These are phyloP conservation scores for Akanthomyces lecanii DNA, from an alignment of 2,329 filamentous ascomycete species.

Conservation along the genomic window DNA sequence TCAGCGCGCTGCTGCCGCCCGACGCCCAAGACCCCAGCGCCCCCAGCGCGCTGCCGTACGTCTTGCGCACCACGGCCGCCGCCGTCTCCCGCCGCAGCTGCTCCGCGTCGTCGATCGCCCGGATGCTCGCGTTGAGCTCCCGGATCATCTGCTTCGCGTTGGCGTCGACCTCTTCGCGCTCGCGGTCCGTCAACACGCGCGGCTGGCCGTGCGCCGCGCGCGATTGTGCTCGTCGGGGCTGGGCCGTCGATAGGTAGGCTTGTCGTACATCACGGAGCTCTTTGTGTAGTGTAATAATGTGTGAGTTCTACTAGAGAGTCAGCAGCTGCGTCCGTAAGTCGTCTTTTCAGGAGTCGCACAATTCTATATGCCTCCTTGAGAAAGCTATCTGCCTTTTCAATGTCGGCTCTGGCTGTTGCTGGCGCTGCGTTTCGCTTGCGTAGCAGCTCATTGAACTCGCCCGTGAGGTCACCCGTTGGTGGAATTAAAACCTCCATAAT, in stretches of 20 bases:
- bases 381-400: conserved; percentile 71
- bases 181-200: conserved; percentile 67
- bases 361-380: conserved; percentile 92
- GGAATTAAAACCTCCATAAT: conserved; percentile 7
- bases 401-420: conserved; percentile 39
- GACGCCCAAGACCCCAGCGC: conserved; percentile 64
- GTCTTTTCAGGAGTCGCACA: conserved; percentile 45
- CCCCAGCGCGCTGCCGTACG: conserved; percentile 62
- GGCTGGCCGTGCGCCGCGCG: conserved; percentile 41
- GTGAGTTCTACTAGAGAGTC: conserved; percentile 62
- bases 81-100: conserved; percentile 74
- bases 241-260: conserved; percentile 81
- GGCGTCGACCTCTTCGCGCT: conserved; percentile 83
- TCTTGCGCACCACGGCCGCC: conserved; percentile 65
- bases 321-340: neutral
- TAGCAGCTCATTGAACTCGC: conserved; percentile 65
- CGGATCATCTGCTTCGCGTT: conserved; percentile 82
- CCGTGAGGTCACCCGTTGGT: conserved; percentile 57
- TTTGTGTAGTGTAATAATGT: conserved; percentile 73
- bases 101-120: conserved; percentile 75
- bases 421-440: conserved; percentile 52
- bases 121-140: conserved; percentile 78
- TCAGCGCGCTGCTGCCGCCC: conserved; percentile 37
- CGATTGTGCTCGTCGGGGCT: conserved; percentile 54
- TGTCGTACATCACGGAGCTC: conserved; percentile 82